Evolutionary conservation across 768 basidiomycete genomes (phyloP).

Genomic region (Mycena alexandri): DNA sequence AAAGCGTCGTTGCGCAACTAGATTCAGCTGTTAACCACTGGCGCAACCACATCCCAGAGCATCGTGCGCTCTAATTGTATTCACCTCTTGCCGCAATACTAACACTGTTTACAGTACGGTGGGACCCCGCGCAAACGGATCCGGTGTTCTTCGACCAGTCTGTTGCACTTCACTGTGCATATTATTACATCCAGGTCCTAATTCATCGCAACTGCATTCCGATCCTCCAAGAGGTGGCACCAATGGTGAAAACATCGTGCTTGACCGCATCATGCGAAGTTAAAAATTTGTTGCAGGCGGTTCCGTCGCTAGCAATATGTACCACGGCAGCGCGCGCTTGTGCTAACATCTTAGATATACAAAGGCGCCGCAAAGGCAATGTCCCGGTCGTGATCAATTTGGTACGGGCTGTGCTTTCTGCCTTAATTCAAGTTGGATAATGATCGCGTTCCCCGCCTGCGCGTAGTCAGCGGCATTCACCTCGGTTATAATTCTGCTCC

Average conservation of each 20-base stretch:
- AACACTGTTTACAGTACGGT: slow-evolving; percentile 49
- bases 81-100: slow-evolving; percentile 43
- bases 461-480: not conserved
- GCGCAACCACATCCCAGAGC: slow-evolving; percentile 52
- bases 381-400: not conserved
- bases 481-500: not conserved
- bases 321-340: slow-evolving; percentile 2
- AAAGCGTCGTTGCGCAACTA: slow-evolving; percentile 75
- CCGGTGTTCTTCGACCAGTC: slow-evolving; percentile 68
- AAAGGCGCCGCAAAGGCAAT: not conserved
- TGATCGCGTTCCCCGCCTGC: no score
- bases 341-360: not conserved
- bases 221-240: slow-evolving; percentile 63
- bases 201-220: slow-evolving; percentile 74
- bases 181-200: slow-evolving; percentile 76
- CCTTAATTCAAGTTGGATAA: not conserved
- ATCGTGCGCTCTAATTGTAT: slow-evolving; percentile 63
- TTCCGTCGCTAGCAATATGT: slow-evolving; percentile 59
- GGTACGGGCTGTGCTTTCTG: not conserved
- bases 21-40: slow-evolving; percentile 84
- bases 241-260: slow-evolving; percentile 29
- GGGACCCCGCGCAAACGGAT: slow-evolving; percentile 55
- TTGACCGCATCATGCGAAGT: no score
- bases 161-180: slow-evolving; percentile 62
- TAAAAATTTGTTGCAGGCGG: slow-evolving; percentile 35